A percentile compares a stretch with the other conserved stretches of the same genome.
Conservation (phyloP, 371 early-diverging fungal species). For the Actinomortierella wolfii region DNA sequence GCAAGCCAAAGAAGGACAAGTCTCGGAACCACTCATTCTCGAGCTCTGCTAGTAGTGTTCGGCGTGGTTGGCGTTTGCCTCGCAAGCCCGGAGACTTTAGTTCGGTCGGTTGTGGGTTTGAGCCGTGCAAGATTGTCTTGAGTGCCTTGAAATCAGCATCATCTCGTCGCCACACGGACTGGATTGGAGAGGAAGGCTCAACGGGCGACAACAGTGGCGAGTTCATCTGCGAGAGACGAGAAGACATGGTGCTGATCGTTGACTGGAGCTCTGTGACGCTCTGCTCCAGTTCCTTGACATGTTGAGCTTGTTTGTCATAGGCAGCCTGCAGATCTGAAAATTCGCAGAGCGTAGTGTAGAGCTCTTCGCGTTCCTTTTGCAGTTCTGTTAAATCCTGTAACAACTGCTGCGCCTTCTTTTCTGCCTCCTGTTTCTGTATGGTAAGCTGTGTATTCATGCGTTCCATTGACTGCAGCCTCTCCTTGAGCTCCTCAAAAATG, state of each 20-base stretch:
- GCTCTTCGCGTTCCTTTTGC: slow-evolving; percentile 24
- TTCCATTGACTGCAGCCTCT: slow-evolving; percentile 34
- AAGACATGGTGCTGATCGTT: slow-evolving; percentile 24
- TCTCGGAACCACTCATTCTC: slow-evolving; percentile 47
- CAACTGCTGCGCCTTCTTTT: slow-evolving; percentile 26
- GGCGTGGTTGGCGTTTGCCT: slow-evolving; percentile 23
- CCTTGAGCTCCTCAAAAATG: slow-evolving; percentile 43
- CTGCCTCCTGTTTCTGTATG: slow-evolving; percentile 33
- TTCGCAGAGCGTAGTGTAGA: slow-evolving; percentile 19
- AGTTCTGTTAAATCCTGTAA: slow-evolving; percentile 20
- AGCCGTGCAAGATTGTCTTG: slow-evolving; percentile 37
- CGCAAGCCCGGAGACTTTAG: slow-evolving; percentile 29
- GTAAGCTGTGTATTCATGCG: slow-evolving; percentile 23
- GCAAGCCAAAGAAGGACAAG: slow-evolving; percentile 38
- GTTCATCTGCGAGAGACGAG: slow-evolving; percentile 21
- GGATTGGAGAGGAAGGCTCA: slow-evolving; percentile 29
- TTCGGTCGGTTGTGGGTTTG: slow-evolving; percentile 17
- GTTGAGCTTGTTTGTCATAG: slow-evolving; percentile 21
- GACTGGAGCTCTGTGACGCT: slow-evolving; percentile 28
- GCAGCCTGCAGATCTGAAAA: slow-evolving; percentile 21
- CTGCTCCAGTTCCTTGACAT: slow-evolving; percentile 35
- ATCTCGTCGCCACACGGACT: slow-evolving; percentile 25
- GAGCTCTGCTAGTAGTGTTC: slow-evolving; percentile 45
- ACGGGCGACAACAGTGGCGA: slow-evolving; percentile 33
- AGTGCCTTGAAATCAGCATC: slow-evolving; percentile 35